Percentiles rank a stretch among this genome's conserved stretches.
phyloP scores from a whole-genome alignment of 805 yeast genomes.

The Yamadazyma sp. region DNA sequence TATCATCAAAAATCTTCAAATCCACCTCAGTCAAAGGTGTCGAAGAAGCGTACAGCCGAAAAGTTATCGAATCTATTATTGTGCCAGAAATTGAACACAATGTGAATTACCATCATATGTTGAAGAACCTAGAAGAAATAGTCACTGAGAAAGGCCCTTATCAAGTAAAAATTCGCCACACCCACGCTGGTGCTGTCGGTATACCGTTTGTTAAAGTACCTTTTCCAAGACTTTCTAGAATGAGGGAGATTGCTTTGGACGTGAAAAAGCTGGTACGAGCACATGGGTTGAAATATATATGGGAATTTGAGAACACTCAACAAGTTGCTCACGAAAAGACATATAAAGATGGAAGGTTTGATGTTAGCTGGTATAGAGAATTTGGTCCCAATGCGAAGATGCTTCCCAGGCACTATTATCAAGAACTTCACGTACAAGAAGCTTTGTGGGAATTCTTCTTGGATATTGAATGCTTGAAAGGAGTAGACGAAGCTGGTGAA shows the following conservation, averaged over 20 bases:
- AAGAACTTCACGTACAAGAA: slow-evolving; percentile 27
- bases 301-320: slow-evolving; percentile 21
- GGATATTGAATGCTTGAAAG: slow-evolving; percentile 11
- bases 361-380: slow-evolving; percentile 20
- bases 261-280: slow-evolving; percentile 29
- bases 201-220: slow-evolving; percentile 32
- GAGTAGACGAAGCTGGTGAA: slow-evolving; percentile 3
- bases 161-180: slow-evolving; percentile 28
- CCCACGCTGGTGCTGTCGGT: slow-evolving; percentile 31
- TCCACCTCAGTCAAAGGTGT: slow-evolving; percentile 18
- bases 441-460: slow-evolving; percentile 33
- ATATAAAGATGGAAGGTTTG: slow-evolving; percentile 29
- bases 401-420: slow-evolving; percentile 29
- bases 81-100: slow-evolving; percentile 35
- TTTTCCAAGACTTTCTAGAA: slow-evolving; percentile 14
- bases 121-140: slow-evolving; percentile 19
- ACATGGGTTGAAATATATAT: slow-evolving; percentile 25
- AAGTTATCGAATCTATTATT: slow-evolving; percentile 30
- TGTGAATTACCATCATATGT: slow-evolving; percentile 27
- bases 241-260: slow-evolving; percentile 31
- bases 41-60: slow-evolving; percentile 31
- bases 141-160: slow-evolving; percentile 38
- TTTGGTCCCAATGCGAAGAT: slow-evolving; percentile 16
- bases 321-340: slow-evolving; percentile 13
- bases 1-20: slow-evolving; percentile 9